Base-by-base conservation (phyloP, 768 basidiomycete species). In the Tylopilus cervinicoccineus region DNA sequence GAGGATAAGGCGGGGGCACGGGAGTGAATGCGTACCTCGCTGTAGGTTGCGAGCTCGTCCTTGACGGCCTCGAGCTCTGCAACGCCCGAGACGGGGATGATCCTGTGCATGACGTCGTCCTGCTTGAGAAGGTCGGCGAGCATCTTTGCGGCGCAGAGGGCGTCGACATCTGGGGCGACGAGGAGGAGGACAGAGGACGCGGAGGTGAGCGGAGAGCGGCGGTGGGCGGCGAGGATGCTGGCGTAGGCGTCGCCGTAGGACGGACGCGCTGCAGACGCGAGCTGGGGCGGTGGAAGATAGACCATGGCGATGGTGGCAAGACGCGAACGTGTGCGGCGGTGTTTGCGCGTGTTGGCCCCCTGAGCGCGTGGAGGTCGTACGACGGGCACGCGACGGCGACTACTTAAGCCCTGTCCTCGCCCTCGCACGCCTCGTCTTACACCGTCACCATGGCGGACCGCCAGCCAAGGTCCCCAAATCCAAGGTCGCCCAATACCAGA, bases 91-190 rank as follows among this genome's bases (percentile, higher is more conserved):
- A 97, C 84, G 27, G 96, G 96, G 31, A 92, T 84, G 44, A 92
- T 81, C 39, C 90, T 79, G 68, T 97, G 88, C 65, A 87, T 85
- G 34, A 98, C 81, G 58, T 95, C 93, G 74, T 99, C 96, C 58
- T 94, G 90, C 58, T 83, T 87, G 70, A 99, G 83, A 16, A 99
- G 73, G 28, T 85, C 84, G 11, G 87, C 84, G 38, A 98, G 79
- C 81, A 98, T 95, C 38, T 84, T 80, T 5, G 90, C 84, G 10
- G 93, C 93, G 64, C 92, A 93, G 6, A 97, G 73, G 5, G 90
- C 90, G 70, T 99, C 95, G 43, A 93, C 88, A 62, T 94, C 89
- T 10, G 92, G 88, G 3, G 90, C 84, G 38, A 90, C 91, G 47
- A 94, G 81, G 41, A 95, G 77, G 55, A 89, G 79, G 52, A 93